Conservation (phyloP, 345 rosid species). For the Melastoma malabathricum region DNA sequence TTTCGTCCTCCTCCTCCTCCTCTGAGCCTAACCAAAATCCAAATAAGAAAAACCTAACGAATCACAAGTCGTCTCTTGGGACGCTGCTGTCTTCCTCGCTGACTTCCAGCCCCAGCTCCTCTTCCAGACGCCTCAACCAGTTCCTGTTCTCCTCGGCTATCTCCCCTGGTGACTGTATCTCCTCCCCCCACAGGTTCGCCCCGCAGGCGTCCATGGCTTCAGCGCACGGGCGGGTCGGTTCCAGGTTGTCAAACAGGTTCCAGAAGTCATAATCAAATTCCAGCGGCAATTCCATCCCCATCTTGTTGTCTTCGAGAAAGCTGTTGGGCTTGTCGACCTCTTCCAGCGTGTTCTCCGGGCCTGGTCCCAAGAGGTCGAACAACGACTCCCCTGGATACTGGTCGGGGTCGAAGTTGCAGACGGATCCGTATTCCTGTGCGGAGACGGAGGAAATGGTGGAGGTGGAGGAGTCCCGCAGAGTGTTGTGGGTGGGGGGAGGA, state of each 20-base stretch:
- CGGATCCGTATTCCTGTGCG: background rate
- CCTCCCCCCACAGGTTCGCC: constrained; percentile 2
- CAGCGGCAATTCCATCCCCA: constrained; percentile 25
- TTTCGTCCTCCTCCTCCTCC: no score
- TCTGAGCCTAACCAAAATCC: no score
- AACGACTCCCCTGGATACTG: constrained; percentile 7
- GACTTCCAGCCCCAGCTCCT: constrained; percentile 43
- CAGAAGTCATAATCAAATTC: constrained; percentile 58
- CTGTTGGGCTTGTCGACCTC: constrained; percentile 58
- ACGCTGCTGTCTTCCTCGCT: constrained; percentile 9
- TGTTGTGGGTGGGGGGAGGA: no score
- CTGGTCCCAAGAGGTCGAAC: constrained; percentile 4
- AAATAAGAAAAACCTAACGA: no score
- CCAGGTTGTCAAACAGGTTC: constrained; percentile 48
- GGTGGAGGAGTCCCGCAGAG: no score
- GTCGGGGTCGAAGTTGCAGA: background rate
- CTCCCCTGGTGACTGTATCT: constrained; percentile 11
- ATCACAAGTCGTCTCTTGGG: no score
- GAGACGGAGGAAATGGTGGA: no score
- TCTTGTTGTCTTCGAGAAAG: background rate
- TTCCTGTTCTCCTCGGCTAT: constrained; percentile 26
- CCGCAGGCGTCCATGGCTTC: background rate
- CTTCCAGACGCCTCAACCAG: constrained; percentile 54
- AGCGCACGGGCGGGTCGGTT: constrained; percentile 2
- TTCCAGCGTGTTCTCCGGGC: constrained; percentile 9